Base-by-base conservation (phyloP, 2,329 filamentous ascomycete species). In the Zymoseptoria pseudotritici region DNA sequence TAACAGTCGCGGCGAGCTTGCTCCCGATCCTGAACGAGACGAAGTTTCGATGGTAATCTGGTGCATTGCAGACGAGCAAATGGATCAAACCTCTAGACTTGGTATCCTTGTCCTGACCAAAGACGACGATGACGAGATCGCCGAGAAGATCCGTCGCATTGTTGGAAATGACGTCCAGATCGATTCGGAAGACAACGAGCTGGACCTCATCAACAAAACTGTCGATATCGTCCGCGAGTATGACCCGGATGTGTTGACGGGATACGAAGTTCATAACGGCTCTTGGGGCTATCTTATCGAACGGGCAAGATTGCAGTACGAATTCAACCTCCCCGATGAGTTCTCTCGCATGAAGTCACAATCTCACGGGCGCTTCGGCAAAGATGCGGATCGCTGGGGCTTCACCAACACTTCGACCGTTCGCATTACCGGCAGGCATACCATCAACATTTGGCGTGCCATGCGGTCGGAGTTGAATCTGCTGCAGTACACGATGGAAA, bases 271-370 rank as follows among this genome's bases (percentile, higher is more conserved):
- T 0, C 91, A 97, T 70, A 90, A 91, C 57, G 83, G 86, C 60
- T 97, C 92, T 0, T 99, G 94, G 94, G 94, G 95, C 1, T 99
- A 95, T 73, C 75, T 99, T 46, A 93, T 97, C 54, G 93, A 99
- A 75, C 85, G 94, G 56, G 92, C 93, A 11, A 82, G 89, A 29
- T 75, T 88, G 62, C 90, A 92, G 72, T 97, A 93, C 69, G 92
- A 96, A 63, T 94, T 90, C 72, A 87, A 97, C 68, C 80, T 99
- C 3, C 95, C 90, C 66, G 89, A 96, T 65, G 92, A 97, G 70
- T 85, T 99, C 62, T 96, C 92, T 0, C 84, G 94, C 21, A 90
- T 96, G 80, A 96, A 91, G 70, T 83, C 83, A 4, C 85, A 94
- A 66, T 90, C 90, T 0, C 87, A 92, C 71, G 90, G 91, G 2